A percentile compares a stretch with the other conserved stretches of the same genome.
Conservation (phyloP, 2,329 filamentous ascomycete genomes). For the Blumeria hordei region DNA sequence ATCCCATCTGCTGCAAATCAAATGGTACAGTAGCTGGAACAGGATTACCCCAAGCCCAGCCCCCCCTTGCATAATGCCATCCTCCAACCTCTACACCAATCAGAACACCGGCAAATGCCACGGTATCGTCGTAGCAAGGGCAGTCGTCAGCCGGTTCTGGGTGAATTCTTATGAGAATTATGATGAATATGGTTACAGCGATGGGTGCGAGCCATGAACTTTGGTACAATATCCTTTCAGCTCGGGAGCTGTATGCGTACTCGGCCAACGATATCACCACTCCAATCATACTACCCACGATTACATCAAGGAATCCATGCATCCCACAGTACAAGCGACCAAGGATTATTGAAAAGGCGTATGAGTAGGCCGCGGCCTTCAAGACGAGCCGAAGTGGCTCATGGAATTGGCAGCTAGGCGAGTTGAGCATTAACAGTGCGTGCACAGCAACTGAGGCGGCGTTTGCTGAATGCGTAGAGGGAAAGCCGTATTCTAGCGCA, state of each 20-base stretch:
- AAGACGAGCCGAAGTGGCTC: conserved; percentile 34
- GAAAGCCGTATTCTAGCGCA: conserved; percentile 89
- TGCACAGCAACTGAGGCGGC: conserved; percentile 86
- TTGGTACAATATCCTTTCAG: conserved; percentile 48
- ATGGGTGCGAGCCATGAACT: conserved; percentile 40
- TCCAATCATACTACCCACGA: conserved; percentile 57
- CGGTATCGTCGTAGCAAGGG: conserved; percentile 88
- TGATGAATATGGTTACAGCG: conserved; percentile 37
- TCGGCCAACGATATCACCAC: conserved; percentile 34
- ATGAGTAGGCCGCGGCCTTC: conserved; percentile 53
- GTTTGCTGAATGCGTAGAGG: conserved; percentile 91
- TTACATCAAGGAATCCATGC: conserved; percentile 88
- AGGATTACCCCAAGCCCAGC: conserved; percentile 25
- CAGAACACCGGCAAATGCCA: conserved; percentile 75
- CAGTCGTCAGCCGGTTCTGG: conserved; percentile 93
- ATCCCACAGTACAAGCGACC: conserved; percentile 93
- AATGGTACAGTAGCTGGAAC: conserved; percentile 36
- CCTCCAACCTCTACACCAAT: conserved; percentile 63
- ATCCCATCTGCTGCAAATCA: conserved; percentile 39
- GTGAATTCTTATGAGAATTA: conserved; percentile 65
- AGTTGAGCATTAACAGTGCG: conserved; percentile 44
- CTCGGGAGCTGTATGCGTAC: conserved; percentile 31
- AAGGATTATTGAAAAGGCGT: conserved; percentile 69
- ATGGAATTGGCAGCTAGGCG: conserved; percentile 35
- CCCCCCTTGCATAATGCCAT: conserved; percentile 41